A percentile compares a stretch with the other conserved stretches of the same genome.
Conservation (phyloP, 192 early-diverging fungal genomes). For the Coemansia sp. region DNA sequence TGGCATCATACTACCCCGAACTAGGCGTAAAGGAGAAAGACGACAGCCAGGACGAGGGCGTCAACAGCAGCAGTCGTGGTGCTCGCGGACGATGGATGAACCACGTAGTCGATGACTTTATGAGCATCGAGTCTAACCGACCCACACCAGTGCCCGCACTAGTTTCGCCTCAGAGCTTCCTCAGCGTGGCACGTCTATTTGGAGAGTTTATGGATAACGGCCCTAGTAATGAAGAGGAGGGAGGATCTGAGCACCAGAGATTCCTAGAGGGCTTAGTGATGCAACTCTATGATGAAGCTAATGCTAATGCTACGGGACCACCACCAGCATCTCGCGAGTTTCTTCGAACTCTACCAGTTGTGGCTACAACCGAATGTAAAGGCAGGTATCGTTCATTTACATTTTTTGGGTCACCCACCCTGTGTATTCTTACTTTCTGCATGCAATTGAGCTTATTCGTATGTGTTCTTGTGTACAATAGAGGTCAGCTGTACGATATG, state of each 20-base stretch:
- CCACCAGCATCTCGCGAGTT: constrained; percentile 54
- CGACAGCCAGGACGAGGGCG: constrained; percentile 18
- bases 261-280: constrained; percentile 47
- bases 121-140: constrained; percentile 35
- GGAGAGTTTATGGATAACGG: constrained; percentile 41
- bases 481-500: constrained; percentile 36
- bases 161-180: constrained; percentile 42
- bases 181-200: constrained; percentile 42
- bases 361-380: constrained; percentile 18
- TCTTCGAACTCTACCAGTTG: constrained; percentile 30
- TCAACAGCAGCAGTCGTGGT: constrained; percentile 12
- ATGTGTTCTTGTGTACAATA: constrained; percentile 10
- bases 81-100: constrained; percentile 38
- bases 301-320: constrained; percentile 33
- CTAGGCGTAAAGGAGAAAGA: constrained; percentile 40
- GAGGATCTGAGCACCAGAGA: constrained; percentile 36
- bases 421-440: background rate
- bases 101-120: constrained; percentile 46
- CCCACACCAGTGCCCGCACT: constrained; percentile 40
- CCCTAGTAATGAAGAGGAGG: background rate
- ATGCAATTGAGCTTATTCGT: background rate
- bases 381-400: constrained; percentile 9
- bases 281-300: constrained; percentile 49
- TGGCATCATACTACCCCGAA: constrained; percentile 51
- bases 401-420: background rate